phyloP scores from a whole-genome alignment of 495 filamentous ascomycete species.

The Choiromyces venosus region DNA sequence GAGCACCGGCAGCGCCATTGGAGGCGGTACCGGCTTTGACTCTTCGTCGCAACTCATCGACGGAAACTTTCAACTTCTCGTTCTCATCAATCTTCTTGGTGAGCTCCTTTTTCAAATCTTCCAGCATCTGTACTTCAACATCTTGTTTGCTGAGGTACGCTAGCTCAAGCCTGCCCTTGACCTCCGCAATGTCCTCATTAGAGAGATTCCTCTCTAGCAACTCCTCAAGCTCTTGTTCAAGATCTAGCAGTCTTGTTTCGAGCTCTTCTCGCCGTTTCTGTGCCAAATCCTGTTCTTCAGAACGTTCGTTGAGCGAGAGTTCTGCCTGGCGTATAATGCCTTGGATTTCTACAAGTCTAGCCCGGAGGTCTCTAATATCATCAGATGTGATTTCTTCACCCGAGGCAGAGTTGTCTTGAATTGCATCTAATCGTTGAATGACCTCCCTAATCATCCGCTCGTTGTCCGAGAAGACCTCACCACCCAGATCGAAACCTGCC shows the following conservation, averaged over 20 bases:
- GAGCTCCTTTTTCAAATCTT: slow-evolving; percentile 68
- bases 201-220: slow-evolving; percentile 72
- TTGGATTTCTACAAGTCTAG: slow-evolving; percentile 77
- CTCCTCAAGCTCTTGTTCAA: slow-evolving; percentile 76
- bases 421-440: slow-evolving; percentile 70
- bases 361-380: slow-evolving; percentile 67
- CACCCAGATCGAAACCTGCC: slow-evolving; percentile 91
- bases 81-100: slow-evolving; percentile 69
- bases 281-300: slow-evolving; percentile 57
- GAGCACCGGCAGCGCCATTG: slow-evolving; percentile 51
- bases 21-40: slow-evolving; percentile 54
- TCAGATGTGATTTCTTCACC: slow-evolving; percentile 78
- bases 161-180: slow-evolving; percentile 71
- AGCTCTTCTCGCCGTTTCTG: slow-evolving; percentile 63
- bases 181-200: slow-evolving; percentile 71
- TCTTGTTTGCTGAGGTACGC: slow-evolving; percentile 68
- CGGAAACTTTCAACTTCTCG: slow-evolving; percentile 61
- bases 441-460: slow-evolving; percentile 74
- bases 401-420: slow-evolving; percentile 67
- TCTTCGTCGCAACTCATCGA: slow-evolving; percentile 70
- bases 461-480: slow-evolving; percentile 84
- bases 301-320: slow-evolving; percentile 64
- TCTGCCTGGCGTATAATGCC: slow-evolving; percentile 91
- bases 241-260: slow-evolving; percentile 62
- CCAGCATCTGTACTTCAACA: slow-evolving; percentile 60